Evolutionary conservation across 768 basidiomycete genomes (phyloP), one percentile per base, ranked within the genome.

Genomic region (Cystoderma amianthinum): DNA sequence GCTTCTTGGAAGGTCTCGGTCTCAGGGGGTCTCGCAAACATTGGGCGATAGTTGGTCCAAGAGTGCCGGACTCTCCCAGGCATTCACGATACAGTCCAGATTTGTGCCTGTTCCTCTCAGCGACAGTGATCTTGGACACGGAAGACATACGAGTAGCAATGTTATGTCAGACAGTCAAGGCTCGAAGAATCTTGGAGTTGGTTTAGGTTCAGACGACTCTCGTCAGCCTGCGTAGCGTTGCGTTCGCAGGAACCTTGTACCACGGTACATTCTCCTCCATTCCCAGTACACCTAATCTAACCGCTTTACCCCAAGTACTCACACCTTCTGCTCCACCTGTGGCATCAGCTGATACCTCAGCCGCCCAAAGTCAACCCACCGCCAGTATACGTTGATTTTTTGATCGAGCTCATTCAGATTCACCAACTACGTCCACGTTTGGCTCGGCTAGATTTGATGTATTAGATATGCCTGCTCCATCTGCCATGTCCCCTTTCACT

Each of bases 41-140:
- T 82, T 13, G 62, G 68, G 11, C 67, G 80, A 24, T 44, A 81
- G 78, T 48, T 84, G 82, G 81, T 80, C 85, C 56, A 71, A 62
- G 47, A 67, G 53, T 43, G 43, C n/a, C 44, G 15, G 60, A 56
- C 23, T 54, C 53, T 4, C 53, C 49, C 5, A 33, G 51, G 12
- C 19, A 44, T n/a, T 55, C 54, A 9, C 46, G 48, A 39, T 50
- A 54, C 20, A 41, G 47, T 12, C 51, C 51, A 15, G 33, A 47
- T 56, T 58, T 17, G 25, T 49, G 15, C 36, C 49, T 3, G 51
- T 57, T 17, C 55, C 46, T 44, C 58, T 45, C 47, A 60, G 45
- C 43, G 74, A 78, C 28, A 58, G 62, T 22, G 78, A 81, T 32
- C 16, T 63, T 4, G 80, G 80, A 45, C 63, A 61, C 15, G 71